Evolutionary conservation across 2,329 filamentous ascomycete genomes (phyloP).

Genomic region (Tothia fuscella): DNA sequence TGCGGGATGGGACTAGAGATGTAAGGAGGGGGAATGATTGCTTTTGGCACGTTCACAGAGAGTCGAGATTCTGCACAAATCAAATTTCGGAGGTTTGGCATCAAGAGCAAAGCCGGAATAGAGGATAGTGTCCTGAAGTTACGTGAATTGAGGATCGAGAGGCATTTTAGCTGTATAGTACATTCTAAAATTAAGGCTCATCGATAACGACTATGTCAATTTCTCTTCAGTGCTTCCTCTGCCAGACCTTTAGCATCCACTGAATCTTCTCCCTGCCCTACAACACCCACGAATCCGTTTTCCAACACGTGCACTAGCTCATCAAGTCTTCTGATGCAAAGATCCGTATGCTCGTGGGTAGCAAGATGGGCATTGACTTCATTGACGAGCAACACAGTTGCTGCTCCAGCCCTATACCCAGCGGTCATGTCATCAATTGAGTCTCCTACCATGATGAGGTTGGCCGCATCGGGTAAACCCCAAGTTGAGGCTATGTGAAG

Average conservation of each 20-base stretch:
- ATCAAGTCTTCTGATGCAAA: slow-evolving; percentile 59
- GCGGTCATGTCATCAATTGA: slow-evolving; percentile 90
- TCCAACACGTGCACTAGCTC: slow-evolving; percentile 68
- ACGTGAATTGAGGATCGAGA: no score
- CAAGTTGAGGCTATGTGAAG: slow-evolving; percentile 71
- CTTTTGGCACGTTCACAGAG: slow-evolving; percentile 19
- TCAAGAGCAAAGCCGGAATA: no score
- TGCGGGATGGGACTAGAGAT: slow-evolving; percentile 18
- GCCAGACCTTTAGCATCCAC: slow-evolving; percentile 19
- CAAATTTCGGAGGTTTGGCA: not conserved
- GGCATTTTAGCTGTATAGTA: no score
- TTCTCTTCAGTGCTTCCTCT: slow-evolving; percentile 14
- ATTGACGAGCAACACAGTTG: slow-evolving; percentile 80
- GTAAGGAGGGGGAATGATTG: slow-evolving; percentile 19
- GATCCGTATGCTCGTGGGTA: slow-evolving; percentile 63
- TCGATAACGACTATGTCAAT: no score
- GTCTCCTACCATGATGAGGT: slow-evolving; percentile 43
- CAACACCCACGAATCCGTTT: slow-evolving; percentile 48
- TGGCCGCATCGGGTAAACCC: slow-evolving; percentile 38
- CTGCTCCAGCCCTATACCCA: slow-evolving; percentile 68
- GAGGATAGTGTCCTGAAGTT: no score
- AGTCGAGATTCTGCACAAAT: not conserved
- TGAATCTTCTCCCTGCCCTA: slow-evolving; percentile 17
- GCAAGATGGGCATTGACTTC: slow-evolving; percentile 63
- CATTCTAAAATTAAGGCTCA: no score